Base-by-base conservation (phyloP, 495 filamentous ascomycete species). In the Talaromyces wortmannii region DNA sequence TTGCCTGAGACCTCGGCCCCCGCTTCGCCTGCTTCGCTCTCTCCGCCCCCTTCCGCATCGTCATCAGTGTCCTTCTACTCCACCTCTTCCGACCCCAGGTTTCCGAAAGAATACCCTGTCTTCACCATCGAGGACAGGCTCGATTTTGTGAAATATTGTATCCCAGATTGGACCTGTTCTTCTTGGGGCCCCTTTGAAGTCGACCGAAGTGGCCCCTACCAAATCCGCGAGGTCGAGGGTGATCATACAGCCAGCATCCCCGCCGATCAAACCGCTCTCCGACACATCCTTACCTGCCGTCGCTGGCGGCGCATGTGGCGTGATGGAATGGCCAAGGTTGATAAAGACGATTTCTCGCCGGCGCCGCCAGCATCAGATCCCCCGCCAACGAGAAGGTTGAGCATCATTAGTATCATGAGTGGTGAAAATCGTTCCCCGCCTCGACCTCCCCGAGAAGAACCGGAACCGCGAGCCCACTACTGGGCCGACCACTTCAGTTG, bases 121-220 rank as follows among this genome's bases (percentile, higher is more conserved):
- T 61, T 31, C 52, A 50, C 53, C 13, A 45, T 69, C 1, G 58
- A 63, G 6, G 65, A 61, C 0, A 53, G 71, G 11, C 55, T 73
- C 7, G 67, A 72, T 43, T 75, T 61, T 54, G 55, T 73, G 23
- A 71, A 68, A 43, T 70, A 72, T 54, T 75, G 66, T 15, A 45
- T 72, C 7, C 69, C 67, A 1, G 64, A 67, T 47, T 61, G 55
- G 31, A 15, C n/a, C 29, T 55, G 51, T 32, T 15, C 8, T 8
- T 7, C n/a, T 17, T 57, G 55, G 17, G 44, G 30, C 29, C 40
- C 42, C 23, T 58, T 59, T 18, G 32, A 31, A 3, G 48, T 56
- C 6, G 42, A 52, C 42, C 29, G 17, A 17, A 47, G 29, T 3
- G 59, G 59, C 7, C 59, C 59, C n/a, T 61, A 61, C 45, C 18